phyloP scores from a whole-genome alignment of 495 filamentous ascomycete species.

The Achaetomiella virescens region DNA sequence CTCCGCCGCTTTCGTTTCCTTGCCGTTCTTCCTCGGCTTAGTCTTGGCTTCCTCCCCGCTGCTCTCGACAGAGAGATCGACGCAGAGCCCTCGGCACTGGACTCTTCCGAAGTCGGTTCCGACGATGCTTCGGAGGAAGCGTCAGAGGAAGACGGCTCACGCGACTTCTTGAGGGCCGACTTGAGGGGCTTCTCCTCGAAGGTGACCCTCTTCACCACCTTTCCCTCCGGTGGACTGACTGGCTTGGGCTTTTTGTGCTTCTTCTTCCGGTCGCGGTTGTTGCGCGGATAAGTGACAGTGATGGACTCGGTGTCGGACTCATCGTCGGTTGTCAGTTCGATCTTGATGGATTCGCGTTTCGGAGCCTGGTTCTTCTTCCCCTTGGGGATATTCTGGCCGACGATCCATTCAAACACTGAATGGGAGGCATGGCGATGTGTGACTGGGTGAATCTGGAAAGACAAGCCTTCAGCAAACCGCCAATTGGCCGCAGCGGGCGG shows the following conservation, averaged over 20 bases:
- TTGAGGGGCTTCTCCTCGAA: constrained; percentile 16
- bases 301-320: constrained; percentile 31
- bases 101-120: not conserved
- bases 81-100: not conserved
- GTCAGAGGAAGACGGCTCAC: constrained; percentile 5
- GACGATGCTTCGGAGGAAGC: not conserved
- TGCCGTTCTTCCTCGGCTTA: constrained; percentile 4
- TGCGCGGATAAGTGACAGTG: constrained; percentile 32
- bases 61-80: not conserved
- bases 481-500: not conserved
- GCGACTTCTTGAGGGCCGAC: constrained; percentile 20
- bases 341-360: constrained; percentile 17
- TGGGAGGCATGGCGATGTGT: constrained; percentile 23
- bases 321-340: constrained; percentile 37
- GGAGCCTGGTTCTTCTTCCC: constrained; percentile 14
- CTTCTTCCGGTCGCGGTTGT: not conserved
- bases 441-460: not conserved
- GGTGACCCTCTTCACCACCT: constrained; percentile 19
- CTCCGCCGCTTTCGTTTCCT: constrained; percentile 7
- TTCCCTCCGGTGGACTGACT: not conserved
- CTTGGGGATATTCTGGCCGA: constrained; percentile 30
- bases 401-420: constrained; percentile 35
- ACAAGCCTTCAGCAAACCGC: not conserved
- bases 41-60: constrained; percentile 3
- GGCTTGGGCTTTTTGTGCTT: not conserved